Evolutionary conservation across 305 asterid species (phyloP), one percentile per base, ranked within the genome.

Genomic region (Solanum hybrid): DNA sequence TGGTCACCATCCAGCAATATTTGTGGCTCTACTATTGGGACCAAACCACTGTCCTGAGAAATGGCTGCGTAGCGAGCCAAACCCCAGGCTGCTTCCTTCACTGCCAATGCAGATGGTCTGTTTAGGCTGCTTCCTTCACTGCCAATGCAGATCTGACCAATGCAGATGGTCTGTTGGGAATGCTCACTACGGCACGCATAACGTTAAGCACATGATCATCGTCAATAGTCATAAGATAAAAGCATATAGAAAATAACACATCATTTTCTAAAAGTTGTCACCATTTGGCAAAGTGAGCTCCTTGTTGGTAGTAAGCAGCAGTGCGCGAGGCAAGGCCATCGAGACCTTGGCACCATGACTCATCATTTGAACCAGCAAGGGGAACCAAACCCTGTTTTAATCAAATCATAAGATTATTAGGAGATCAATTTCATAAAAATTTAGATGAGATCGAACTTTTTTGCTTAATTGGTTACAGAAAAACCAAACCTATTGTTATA

Each of bases 301-400:
- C 98, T 92, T 95, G 96, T 88, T 95, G 96, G 92, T 95, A 95
- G 93, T 95, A 96, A 87, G 98, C 98, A 80, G 99, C 98, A 20
- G 98, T 84, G 26, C 98, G 95, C 11, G 99, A 96, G 90, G 98
- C 95, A 89, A 95, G 96, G 18, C 99, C 97, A 78, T 96, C 98
- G 14, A 96, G 96, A 84, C 98, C 98, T 89, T 96, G 98, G 95
- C 98, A 96, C 99, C 98, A 96, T 0, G 98, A 96, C 93, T 96
- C 98, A 34, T 96, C 94, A 80, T 95, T 95, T 39, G 98, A 95
- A 89, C 98, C 99, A 92, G 93, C 94, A 46, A 95, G 96, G 9
- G 98, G 99, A 69, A 95, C 99, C 96, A 96, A 93, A 92, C 98
- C 98, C 99, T 96, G 91, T 0, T 61, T n/a, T 84, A 90, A 16